Evolutionary conservation across 257 asterid genomes (phyloP).

Genomic region (Cruciata laevipes): DNA sequence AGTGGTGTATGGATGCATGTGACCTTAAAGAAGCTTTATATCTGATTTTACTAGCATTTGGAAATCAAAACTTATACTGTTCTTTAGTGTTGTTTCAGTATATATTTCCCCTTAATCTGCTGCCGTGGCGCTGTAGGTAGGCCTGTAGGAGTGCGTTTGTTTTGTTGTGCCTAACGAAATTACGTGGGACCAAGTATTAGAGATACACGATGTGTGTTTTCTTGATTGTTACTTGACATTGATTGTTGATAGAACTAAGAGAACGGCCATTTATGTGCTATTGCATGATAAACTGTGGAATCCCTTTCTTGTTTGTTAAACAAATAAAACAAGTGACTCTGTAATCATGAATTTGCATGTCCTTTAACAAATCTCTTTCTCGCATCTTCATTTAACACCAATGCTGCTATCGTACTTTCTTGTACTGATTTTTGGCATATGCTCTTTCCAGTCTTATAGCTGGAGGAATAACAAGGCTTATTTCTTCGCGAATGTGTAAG

Average conservation of each 20-base stretch:
- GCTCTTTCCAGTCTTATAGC: constrained; percentile 53
- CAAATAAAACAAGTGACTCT: not conserved
- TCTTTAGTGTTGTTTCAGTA: too few relatives aligned
- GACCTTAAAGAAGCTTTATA: too few relatives aligned
- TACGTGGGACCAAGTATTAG: not conserved
- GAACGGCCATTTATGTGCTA: not conserved
- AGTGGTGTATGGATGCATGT: too few relatives aligned
- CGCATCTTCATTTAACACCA: not conserved
- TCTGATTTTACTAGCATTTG: too few relatives aligned
- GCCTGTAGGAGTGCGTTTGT: too few relatives aligned
- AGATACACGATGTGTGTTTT: too few relatives aligned
- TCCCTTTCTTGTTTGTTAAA: not conserved
- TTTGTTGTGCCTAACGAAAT: too few relatives aligned
- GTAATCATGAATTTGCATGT: not conserved
- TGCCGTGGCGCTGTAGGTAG: too few relatives aligned
- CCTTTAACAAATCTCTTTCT: not conserved
- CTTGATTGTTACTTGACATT: too few relatives aligned
- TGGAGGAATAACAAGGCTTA: constrained; percentile 73
- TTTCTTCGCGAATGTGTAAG: constrained; percentile 70
- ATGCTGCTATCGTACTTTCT: not conserved
- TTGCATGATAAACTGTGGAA: not conserved
- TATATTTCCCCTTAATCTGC: not conserved
- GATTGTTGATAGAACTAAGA: not conserved
- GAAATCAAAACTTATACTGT: too few relatives aligned
- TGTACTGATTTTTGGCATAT: not conserved